Evolutionary conservation across 2,329 filamentous ascomycete species (phyloP).

Genomic region (Botrytis sinoallii): DNA sequence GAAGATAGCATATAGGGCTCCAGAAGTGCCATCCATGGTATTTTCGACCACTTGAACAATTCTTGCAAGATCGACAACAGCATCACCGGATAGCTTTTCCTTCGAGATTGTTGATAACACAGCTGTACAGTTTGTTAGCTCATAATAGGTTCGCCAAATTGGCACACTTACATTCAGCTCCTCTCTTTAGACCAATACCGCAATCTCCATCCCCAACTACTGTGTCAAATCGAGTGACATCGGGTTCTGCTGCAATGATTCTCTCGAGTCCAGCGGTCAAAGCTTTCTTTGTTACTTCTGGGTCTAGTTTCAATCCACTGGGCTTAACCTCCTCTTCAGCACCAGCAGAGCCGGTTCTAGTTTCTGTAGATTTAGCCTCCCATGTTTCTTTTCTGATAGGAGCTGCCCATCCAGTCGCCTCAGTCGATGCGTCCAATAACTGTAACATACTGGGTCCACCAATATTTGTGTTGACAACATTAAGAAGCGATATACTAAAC

Average conservation of each 20-base stretch:
- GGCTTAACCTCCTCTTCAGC: conserved; percentile 37
- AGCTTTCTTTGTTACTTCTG: conserved; percentile 47
- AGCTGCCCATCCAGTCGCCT: conserved; percentile 65
- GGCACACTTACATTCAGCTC: conserved; percentile 51
- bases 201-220: conserved; percentile 72
- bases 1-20: conserved; percentile 75
- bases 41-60: conserved; percentile 64
- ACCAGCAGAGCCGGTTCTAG: conserved; percentile 27
- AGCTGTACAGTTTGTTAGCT: conserved; percentile 35
- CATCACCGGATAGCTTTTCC: conserved; percentile 51
- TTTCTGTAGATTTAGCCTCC: conserved; percentile 45
- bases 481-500: conserved; percentile 66
- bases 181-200: conserved; percentile 65
- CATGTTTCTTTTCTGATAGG: conserved; percentile 58
- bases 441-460: conserved; percentile 54
- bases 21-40: conserved; percentile 71
- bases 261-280: conserved; percentile 54
- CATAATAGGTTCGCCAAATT: background rate
- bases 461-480: conserved; percentile 52
- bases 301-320: conserved; percentile 36
- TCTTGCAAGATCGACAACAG: conserved; percentile 55
- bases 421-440: conserved; percentile 64
- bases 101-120: conserved; percentile 45
- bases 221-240: conserved; percentile 66
- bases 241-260: conserved; percentile 61